Evolutionary conservation across 257 asterid genomes (phyloP), one percentile per base, ranked within the genome.

Genomic region (Sherardia arvensis): DNA sequence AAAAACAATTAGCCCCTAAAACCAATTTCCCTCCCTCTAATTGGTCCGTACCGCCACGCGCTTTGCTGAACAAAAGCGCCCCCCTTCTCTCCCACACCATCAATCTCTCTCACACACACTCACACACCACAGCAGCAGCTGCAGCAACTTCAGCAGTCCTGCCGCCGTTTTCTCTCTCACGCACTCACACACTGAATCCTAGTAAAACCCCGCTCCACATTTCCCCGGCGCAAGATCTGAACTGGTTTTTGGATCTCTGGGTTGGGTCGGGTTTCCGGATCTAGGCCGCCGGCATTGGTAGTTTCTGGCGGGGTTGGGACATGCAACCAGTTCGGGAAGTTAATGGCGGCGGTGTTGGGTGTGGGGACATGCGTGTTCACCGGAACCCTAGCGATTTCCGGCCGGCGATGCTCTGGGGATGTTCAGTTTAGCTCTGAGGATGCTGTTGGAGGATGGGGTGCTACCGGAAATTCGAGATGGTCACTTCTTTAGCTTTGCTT

Each of bases 381-480:
- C 64, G 77, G 74, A 79, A 72, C 79, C 85, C 84, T 76, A 71
- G 74, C 30, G 64, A 58, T 69, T 76, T 69, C 17, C 54, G 55
- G 78, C 61, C 58, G 69, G 76, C 73, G 76, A 63, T 61, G 26
- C 62, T 70, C 14, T 8, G 26, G 70, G 23, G 75, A 48, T 66
- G 66, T 59, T 57, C 59, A 58, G 45, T 71, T 71, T 73, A 72
- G 60, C 79, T 74, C 59, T 78, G 84, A 77, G 69, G 68, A 85
- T 71, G 84, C 77, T 81, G 91, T 72, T 71, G 54, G 71, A 74
- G 79, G 71, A 74, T 71, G 77, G 74, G 76, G 67, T 43, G 68
- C 43, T 77, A 67, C 53, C 73, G 66, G 80, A 81, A 80, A 84
- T 78, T 80, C 86, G 78, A 80, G 85, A 88, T 85, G 94, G 66